Conservation (phyloP, 495 filamentous ascomycete genomes). For the Cercophora newfieldiana region DNA sequence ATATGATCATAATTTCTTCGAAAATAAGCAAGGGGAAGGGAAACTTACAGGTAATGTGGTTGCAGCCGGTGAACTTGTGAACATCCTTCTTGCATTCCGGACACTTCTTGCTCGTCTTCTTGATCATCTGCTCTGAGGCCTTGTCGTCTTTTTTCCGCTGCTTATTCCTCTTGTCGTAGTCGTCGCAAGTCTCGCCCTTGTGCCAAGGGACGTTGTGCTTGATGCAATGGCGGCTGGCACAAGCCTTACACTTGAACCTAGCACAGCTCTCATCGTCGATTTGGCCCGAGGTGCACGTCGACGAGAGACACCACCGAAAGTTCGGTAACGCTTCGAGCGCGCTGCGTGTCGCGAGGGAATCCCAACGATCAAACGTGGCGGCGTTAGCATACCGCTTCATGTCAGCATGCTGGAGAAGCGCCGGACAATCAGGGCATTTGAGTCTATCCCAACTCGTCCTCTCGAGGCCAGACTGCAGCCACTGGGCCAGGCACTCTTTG, state of each 20-base stretch:
- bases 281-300: constrained; percentile 46
- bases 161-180: constrained; percentile 41
- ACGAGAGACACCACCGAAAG: constrained; percentile 46
- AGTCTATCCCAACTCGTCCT: constrained; percentile 35
- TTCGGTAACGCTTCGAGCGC: constrained; percentile 34
- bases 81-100: constrained; percentile 47
- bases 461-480: constrained; percentile 38
- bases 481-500: constrained; percentile 37
- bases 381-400: constrained; percentile 33
- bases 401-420: constrained; percentile 36
- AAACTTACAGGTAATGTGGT: constrained; percentile 50
- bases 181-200: constrained; percentile 47
- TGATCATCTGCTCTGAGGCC: constrained; percentile 41
- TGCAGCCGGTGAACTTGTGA: constrained; percentile 47
- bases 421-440: constrained; percentile 43
- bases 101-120: constrained; percentile 43
- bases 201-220: constrained; percentile 51
- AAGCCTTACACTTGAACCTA: constrained; percentile 43
- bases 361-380: constrained; percentile 39
- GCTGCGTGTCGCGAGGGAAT: constrained; percentile 32
- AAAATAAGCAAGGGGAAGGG: not conserved
- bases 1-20: too few relatives aligned
- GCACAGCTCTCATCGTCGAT: constrained; percentile 37
- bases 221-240: constrained; percentile 40
- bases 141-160: constrained; percentile 35